A percentile compares a stretch with the other conserved stretches of the same genome.
These are phyloP conservation scores for Debaryomycetaceae sp. DNA, from an alignment of 1,139 yeast genomes.

Conservation along the genomic window DNA sequence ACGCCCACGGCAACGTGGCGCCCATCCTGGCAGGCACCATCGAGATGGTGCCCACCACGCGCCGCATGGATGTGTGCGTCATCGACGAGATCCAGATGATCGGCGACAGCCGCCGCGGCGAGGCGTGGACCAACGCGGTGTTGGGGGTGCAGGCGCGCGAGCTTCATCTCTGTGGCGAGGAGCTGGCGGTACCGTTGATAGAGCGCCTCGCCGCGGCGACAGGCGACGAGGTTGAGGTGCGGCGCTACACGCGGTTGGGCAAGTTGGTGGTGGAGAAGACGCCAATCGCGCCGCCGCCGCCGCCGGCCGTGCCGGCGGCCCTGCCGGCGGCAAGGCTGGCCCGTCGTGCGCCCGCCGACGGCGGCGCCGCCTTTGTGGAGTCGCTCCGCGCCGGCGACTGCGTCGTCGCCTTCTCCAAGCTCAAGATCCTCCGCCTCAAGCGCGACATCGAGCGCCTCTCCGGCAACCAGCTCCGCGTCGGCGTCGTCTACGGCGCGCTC, in stretches of 20 bases:
- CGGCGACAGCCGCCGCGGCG: constrained; percentile 73
- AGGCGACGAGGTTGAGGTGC: constrained; percentile 74
- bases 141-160: constrained; percentile 85
- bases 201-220: constrained; percentile 55
- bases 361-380: background rate
- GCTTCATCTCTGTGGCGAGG: constrained; percentile 91
- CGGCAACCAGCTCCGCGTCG: constrained; percentile 62
- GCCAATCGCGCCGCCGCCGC: constrained; percentile 19
- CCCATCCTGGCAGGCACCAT: constrained; percentile 83
- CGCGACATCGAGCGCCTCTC: constrained; percentile 50
- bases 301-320: no score
- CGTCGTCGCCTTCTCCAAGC: constrained; percentile 80
- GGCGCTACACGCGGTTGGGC: constrained; percentile 71
- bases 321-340: no score
- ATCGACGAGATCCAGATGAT: constrained; percentile 97
- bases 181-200: constrained; percentile 68
- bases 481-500: constrained; percentile 89
- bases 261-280: constrained; percentile 52
- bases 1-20: constrained; percentile 66
- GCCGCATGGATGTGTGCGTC: constrained; percentile 78
- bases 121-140: constrained; percentile 93
- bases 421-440: constrained; percentile 61
- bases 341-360: no score
- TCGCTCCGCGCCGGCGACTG: constrained; percentile 72
- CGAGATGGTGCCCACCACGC: constrained; percentile 78